Percentiles rank a stretch among this genome's conserved stretches.
Evolutionary conservation across 805 yeast genomes (phyloP).

Genomic region (Metschnikowia picachoensis): DNA sequence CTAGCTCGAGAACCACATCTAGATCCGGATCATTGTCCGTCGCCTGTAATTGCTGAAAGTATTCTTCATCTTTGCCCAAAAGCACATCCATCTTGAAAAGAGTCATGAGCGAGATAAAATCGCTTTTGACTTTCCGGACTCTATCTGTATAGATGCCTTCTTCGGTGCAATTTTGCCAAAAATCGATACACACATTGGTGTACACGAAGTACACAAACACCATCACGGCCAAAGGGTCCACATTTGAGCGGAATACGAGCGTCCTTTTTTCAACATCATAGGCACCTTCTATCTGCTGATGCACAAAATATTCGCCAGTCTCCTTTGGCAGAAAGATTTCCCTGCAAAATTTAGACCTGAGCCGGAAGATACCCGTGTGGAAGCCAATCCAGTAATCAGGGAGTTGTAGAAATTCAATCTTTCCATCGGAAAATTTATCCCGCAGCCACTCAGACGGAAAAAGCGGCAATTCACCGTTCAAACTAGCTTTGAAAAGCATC

Average conservation of each 20-base stretch:
- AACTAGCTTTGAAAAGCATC: slow-evolving; percentile 1
- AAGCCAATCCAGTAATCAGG: slow-evolving; percentile 30
- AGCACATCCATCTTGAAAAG: slow-evolving; percentile 15
- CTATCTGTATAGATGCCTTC: slow-evolving; percentile 23
- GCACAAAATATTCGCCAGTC: slow-evolving; percentile 21
- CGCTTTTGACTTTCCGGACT: slow-evolving; percentile 24
- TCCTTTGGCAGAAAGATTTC: slow-evolving; percentile 21
- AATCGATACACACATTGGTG: slow-evolving; percentile 40
- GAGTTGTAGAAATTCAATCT: slow-evolving; percentile 22
- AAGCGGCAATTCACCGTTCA: neutral
- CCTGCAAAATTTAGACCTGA: slow-evolving; percentile 28
- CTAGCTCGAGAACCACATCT: slow-evolving; percentile 46
- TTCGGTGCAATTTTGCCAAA: slow-evolving; percentile 42
- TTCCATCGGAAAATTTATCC: slow-evolving; percentile 35
- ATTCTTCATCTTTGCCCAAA: slow-evolving; percentile 9
- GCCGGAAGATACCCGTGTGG: slow-evolving; percentile 30
- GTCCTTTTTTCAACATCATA: slow-evolving; percentile 14
- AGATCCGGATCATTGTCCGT: slow-evolving; percentile 17
- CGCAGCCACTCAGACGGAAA: slow-evolving; percentile 4
- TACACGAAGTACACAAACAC: slow-evolving; percentile 45
- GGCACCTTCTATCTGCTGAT: slow-evolving; percentile 24
- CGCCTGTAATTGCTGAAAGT: slow-evolving; percentile 7
- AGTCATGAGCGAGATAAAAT: slow-evolving; percentile 25
- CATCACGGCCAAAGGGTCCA: slow-evolving; percentile 38
- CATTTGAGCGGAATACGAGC: slow-evolving; percentile 20